phyloP scores from a whole-genome alignment of 768 basidiomycete genomes.

The Cystofilobasidium macerans region DNA sequence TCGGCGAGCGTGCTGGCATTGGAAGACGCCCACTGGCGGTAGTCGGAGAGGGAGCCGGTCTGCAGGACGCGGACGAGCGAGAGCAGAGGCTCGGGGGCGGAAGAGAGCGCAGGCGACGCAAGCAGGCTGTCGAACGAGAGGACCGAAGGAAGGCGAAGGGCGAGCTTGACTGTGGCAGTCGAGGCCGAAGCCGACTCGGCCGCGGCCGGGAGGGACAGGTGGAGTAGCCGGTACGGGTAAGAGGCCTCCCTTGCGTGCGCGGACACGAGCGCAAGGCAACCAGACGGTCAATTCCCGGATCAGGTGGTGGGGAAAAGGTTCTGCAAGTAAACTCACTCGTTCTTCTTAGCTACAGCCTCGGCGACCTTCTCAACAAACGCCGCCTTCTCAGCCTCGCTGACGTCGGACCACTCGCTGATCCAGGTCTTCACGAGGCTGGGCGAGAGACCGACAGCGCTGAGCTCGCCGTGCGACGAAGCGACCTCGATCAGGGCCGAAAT shows the following conservation, averaged over 20 bases:
- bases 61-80: conserved; percentile 67
- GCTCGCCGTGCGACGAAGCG: conserved; percentile 52
- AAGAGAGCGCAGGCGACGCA: conserved; percentile 54
- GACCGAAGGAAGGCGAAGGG: conserved; percentile 34
- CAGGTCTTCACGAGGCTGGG: conserved; percentile 59
- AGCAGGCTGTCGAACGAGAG: conserved; percentile 75
- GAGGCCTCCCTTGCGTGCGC: conserved; percentile 41
- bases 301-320: not conserved
- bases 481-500: conserved; percentile 53
- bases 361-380: conserved; percentile 19
- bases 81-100: conserved; percentile 53
- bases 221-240: conserved; percentile 53
- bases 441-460: conserved; percentile 53
- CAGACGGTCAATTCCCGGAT: not conserved
- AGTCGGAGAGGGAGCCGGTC: conserved; percentile 65
- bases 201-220: conserved; percentile 46
- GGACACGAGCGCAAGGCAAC: not conserved
- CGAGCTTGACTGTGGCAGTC: conserved; percentile 4
- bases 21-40: conserved; percentile 42
- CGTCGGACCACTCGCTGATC: conserved; percentile 63
- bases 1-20: conserved; percentile 8
- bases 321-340: not conserved
- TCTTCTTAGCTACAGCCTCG: not conserved
- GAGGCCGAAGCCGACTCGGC: conserved; percentile 42
- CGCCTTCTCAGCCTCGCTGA: conserved; percentile 14